Base-by-base conservation (phyloP, 2,329 filamentous ascomycete species). In the Aspergillus neoniger region DNA sequence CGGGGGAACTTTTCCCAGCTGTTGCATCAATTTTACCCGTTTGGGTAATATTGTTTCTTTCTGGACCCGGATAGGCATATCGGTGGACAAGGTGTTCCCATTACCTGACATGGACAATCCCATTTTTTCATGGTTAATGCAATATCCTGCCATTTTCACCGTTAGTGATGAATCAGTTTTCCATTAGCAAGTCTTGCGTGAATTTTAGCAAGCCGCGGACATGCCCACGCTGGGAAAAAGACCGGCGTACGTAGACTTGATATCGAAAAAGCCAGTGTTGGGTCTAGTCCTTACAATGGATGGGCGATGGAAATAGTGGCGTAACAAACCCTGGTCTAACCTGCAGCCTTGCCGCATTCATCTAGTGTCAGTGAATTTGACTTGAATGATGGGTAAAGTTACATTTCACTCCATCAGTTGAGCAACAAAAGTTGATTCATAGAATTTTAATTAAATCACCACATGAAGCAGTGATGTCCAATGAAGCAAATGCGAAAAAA, bases 301-400 rank as follows among this genome's bases (percentile, higher is more conserved):
- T 50, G 36, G 32, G 15, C 48, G 36, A 51, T 60, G 51, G 50
- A 44, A 44, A 52, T 57, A 30, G 58, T 64, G 57, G 62, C 62
- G 62, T 59, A 57, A 50, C 47, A 23, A 62, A 54, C 55, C 60
- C 60, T 60, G 54, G 62, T 64, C 55, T 58, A n/a, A 36, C 48
- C 55, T 64, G 62, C 60, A 60, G 60, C 55, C 60, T 62, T 55
- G 62, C 58, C 47, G 61, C 61, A 62, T 58, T 36, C 52, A 32
- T 30, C 15, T 59, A 38, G 44, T 28, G 52, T 59, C 38, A 53
- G 57, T 58, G 48, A 50, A 43, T 62, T 43, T 47, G 50, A 15
- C 25, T 23, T 17, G n/a, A 12, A 12, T 15, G 12, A 14, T 14
- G 32, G 32, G 32, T 2, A 36, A 14, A 36, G 32, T 36, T 36